Evolutionary conservation across 1,139 yeast genomes (phyloP), one percentile per base, ranked within the genome.

Genomic region (Pichia sp.): DNA sequence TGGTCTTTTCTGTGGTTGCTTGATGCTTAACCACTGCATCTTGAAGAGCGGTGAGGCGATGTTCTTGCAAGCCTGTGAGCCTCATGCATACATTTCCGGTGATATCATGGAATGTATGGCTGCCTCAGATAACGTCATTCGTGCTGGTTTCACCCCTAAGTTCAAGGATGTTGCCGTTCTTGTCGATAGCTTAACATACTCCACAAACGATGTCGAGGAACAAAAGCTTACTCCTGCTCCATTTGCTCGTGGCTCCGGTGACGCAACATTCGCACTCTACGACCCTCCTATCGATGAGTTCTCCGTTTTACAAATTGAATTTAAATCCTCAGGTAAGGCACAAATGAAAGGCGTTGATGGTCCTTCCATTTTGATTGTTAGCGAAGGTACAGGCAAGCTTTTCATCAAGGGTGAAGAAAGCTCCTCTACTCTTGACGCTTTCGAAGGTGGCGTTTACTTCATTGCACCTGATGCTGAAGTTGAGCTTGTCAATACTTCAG

Each of bases 101-200:
- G 98, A 93, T 71, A 93, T 93, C 63, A 92, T 93, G 66, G 99
- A 93, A 74, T 95, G 99, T 76, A 93, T 93, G 99, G 99, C 99
- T 51, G 97, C 98, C 12, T 86, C 96, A 44, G 99, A 93, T 71
- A 93, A 93, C 67, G 99, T 93, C 57, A 97, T 93, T 49, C 84
- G 99, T 72, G 96, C 98, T 7, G 99, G 99, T 9, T 93, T 93
- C 76, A 93, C 99, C 14, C 99, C 99, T 57, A 93, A 95, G 73
- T 93, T 92, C 76, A 93, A 92, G 74, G 99, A 95, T 71, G 98
- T 93, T 55, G 74, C 85, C 60, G 89, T 87, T 67, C 80, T 93
- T 68, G 98, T 93, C 43, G 83, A 80, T 53, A 90, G 89, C 95
- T 81, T 93, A 71, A 92, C 97, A 4, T 93, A 92, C 71, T 79